phyloP scores from a whole-genome alignment of 2,329 filamentous ascomycete species.

The Talaromyces atroroseus region DNA sequence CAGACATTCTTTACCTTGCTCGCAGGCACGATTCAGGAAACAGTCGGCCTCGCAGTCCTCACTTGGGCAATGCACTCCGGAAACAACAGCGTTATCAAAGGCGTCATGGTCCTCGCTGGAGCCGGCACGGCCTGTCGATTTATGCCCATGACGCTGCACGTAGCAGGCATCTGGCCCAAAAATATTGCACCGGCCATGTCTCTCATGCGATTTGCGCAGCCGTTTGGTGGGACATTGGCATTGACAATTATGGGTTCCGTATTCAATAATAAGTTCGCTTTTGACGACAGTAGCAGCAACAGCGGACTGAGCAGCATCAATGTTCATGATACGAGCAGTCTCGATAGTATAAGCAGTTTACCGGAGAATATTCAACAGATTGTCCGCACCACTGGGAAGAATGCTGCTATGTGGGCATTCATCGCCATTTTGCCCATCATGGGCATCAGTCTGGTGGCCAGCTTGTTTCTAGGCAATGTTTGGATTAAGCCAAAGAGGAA shows the following conservation, averaged over 20 bases:
- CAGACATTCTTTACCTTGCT: slow-evolving; percentile 58
- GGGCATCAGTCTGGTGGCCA: slow-evolving; percentile 42
- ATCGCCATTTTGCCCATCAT: slow-evolving; percentile 58
- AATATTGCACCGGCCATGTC: slow-evolving; percentile 56
- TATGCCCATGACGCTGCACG: slow-evolving; percentile 60
- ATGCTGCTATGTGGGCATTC: slow-evolving; percentile 62
- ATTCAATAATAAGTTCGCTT: slow-evolving; percentile 56
- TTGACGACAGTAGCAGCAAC: background rate
- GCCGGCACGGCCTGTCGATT: slow-evolving; percentile 60
- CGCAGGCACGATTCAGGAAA: slow-evolving; percentile 52
- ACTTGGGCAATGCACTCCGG: slow-evolving; percentile 52
- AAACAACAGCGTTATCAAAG: slow-evolving; percentile 51
- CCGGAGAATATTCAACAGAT: slow-evolving; percentile 30
- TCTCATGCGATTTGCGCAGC: slow-evolving; percentile 54
- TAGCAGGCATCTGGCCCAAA: slow-evolving; percentile 56
- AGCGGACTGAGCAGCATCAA: slow-evolving; percentile 18
- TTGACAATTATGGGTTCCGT: slow-evolving; percentile 64
- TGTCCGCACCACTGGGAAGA: slow-evolving; percentile 43
- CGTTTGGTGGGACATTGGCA: slow-evolving; percentile 60
- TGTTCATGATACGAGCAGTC: slow-evolving; percentile 30
- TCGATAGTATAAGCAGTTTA: slow-evolving; percentile 34
- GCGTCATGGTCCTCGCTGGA: slow-evolving; percentile 62
- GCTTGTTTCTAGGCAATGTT: slow-evolving; percentile 48
- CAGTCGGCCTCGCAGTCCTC: slow-evolving; percentile 54
- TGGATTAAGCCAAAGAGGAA: slow-evolving; percentile 38